Base-by-base conservation (phyloP, 139 green algal species). In the Chlorella sp. region DNA sequence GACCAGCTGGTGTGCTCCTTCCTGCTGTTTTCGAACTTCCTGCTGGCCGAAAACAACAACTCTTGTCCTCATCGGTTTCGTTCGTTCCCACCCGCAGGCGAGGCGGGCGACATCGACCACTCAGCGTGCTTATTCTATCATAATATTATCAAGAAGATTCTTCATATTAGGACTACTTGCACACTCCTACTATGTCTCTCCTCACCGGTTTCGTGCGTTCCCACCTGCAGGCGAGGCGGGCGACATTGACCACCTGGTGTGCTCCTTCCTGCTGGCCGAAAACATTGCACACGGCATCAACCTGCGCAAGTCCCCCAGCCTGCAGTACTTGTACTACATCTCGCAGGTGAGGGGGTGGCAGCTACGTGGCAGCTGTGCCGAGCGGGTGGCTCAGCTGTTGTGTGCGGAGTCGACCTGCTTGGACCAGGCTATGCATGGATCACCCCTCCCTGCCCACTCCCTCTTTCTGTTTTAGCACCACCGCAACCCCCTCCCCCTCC, bases 221-320 rank as follows among this genome's bases (percentile, higher is more conserved):
- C 22, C 73, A 57, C 2, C 60, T 30, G 81, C 92, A 95, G 95
- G 95, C 71, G 97, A 99, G 96, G 98, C 98, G 32, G 98, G 98
- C 11, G 98, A 99, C 90, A 90, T 99, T 28, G 98, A 99, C 93
- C 98, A 99, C 93, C 92, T 99, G 85, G 98, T 95, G 73, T 91
- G 94, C 4, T 92, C 96, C 12, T 99, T 99, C 90, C 95, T 99
- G 94, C 88, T 98, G 90, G 95, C 95, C 42, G 95, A 99, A 91
- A 99, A 99, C 94, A 99, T 99, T 88, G 96, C 98, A 40, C 98
- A 99, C 93, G 98, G 98, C 89, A 99, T 99, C 96, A 99, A 99
- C 94, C 96, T 99, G 91, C 96, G 98, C 89, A 99, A 99, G 94
- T 95, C 86, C 21, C 97, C 97, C 28, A 93, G 90, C 86, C 92